Percentiles rank a stretch among this genome's conserved stretches.
phyloP scores from a whole-genome alignment of 75 land plant genomes.

The Pinus albicaulis region DNA sequence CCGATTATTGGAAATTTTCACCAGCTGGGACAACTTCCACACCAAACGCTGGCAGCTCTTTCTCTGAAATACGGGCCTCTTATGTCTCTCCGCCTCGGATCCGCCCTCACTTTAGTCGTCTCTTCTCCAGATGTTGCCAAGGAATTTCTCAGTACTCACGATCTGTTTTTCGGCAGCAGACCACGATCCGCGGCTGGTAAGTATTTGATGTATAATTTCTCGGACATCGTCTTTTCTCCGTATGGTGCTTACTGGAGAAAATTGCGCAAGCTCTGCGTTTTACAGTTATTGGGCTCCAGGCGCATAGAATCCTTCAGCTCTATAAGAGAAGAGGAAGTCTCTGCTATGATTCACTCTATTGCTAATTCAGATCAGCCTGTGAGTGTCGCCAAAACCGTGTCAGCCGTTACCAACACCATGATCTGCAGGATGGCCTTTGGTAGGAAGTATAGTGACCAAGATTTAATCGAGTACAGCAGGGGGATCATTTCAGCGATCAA shows the following conservation, averaged over 20 bases:
- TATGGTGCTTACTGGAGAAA: constrained; percentile 36
- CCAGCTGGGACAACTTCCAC: background rate
- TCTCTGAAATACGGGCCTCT: constrained; percentile 6
- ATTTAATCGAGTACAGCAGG: background rate
- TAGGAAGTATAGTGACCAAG: background rate
- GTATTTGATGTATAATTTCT: background rate
- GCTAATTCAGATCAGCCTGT: no score
- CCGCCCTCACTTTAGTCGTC: background rate
- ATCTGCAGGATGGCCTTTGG: background rate
- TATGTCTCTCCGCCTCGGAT: constrained; percentile 3
- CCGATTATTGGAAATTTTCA: constrained; percentile 11
- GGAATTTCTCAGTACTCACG: constrained; percentile 9
- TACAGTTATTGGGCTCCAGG: constrained; percentile 22
- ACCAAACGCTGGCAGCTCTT: background rate
- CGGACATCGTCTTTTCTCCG: constrained; percentile 7
- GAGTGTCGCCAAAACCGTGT: background rate
- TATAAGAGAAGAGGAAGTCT: constrained; percentile 22
- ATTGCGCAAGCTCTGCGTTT: constrained; percentile 17
- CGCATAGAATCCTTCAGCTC: constrained; percentile 7
- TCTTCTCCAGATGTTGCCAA: constrained; percentile 6
- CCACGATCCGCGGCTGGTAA: background rate
- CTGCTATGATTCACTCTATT: background rate
- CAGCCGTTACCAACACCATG: background rate
- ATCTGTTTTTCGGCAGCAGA: background rate
- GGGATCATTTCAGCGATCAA: background rate